phyloP scores from a whole-genome alignment of 2,329 filamentous ascomycete genomes.

The Claviceps quebecensis region DNA sequence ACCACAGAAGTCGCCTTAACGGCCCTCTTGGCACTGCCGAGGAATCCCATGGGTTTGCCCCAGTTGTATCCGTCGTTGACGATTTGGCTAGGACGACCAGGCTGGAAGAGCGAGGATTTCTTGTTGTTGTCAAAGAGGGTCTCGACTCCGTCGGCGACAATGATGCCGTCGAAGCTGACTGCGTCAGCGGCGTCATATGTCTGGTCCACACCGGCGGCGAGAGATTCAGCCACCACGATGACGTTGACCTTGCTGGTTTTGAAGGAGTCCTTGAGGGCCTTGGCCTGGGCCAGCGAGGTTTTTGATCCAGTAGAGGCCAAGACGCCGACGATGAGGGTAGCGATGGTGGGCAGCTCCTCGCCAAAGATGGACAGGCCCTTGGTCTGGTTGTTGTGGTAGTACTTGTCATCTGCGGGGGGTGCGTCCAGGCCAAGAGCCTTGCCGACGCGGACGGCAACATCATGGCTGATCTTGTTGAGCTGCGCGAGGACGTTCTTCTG shows the following conservation, averaged over 20 bases:
- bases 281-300: slow-evolving; percentile 33
- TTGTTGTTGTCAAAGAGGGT: slow-evolving; percentile 31
- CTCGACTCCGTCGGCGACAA: slow-evolving; percentile 41
- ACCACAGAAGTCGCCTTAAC: slow-evolving; percentile 31
- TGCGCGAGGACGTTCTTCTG: slow-evolving; percentile 53
- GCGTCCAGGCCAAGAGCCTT: slow-evolving; percentile 43
- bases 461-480: slow-evolving; percentile 54
- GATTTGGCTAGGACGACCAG: slow-evolving; percentile 49
- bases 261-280: slow-evolving; percentile 34
- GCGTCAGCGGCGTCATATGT: slow-evolving; percentile 55
- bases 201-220: slow-evolving; percentile 39
- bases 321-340: slow-evolving; percentile 49
- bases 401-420: slow-evolving; percentile 45
- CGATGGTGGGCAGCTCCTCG: slow-evolving; percentile 42
- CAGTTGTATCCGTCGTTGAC: slow-evolving; percentile 49
- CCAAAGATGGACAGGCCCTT: slow-evolving; percentile 45
- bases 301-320: slow-evolving; percentile 32
- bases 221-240: slow-evolving; percentile 45
- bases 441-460: slow-evolving; percentile 52
- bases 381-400: slow-evolving; percentile 57
- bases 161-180: slow-evolving; percentile 45
- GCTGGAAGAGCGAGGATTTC: slow-evolving; percentile 44
- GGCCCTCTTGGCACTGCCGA: slow-evolving; percentile 31
- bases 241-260: slow-evolving; percentile 37
- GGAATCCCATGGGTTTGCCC: slow-evolving; percentile 53